A percentile compares a stretch with the other conserved stretches of the same genome.
phyloP scores from a whole-genome alignment of 2,329 filamentous ascomycete species.

The Teratosphaeria nubilosa region DNA sequence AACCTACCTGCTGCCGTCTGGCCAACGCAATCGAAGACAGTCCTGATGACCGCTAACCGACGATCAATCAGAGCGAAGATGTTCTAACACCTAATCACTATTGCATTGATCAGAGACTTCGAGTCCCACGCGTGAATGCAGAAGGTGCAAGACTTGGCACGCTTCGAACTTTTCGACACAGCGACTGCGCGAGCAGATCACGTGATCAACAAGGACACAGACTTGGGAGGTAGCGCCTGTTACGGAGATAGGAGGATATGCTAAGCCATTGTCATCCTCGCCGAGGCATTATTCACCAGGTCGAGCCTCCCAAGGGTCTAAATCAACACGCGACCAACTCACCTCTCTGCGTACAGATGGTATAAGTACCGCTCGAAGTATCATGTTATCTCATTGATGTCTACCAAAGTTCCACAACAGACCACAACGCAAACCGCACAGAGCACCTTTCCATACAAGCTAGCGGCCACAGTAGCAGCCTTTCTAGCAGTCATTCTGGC shows the following conservation, averaged over 20 bases:
- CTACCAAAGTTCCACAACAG: constrained; percentile 9
- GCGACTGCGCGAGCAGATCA: neutral
- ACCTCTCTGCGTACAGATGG: neutral
- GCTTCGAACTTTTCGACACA: too few species aligned
- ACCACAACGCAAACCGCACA: neutral
- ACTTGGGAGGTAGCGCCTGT: neutral
- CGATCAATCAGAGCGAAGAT: neutral
- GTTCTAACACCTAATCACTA: neutral
- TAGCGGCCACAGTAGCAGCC: constrained; percentile 21
- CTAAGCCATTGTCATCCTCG: neutral
- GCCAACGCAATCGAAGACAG: neutral
- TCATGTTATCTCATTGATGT: constrained; percentile 15
- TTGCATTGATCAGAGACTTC: neutral
- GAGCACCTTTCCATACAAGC: constrained; percentile 14
- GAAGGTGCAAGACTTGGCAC: too few species aligned
- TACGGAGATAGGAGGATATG: neutral
- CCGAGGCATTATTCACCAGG: neutral
- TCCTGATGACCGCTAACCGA: neutral
- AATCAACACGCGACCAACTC: too few species aligned
- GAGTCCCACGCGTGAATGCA: too few species aligned
- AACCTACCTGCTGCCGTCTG: neutral
- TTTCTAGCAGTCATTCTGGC: constrained; percentile 37
- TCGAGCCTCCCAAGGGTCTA: too few species aligned
- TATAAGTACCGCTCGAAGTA: neutral
- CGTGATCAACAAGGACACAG: neutral